phyloP scores from a whole-genome alignment of 306 rosid genomes.

The Alnus glutinosa region DNA sequence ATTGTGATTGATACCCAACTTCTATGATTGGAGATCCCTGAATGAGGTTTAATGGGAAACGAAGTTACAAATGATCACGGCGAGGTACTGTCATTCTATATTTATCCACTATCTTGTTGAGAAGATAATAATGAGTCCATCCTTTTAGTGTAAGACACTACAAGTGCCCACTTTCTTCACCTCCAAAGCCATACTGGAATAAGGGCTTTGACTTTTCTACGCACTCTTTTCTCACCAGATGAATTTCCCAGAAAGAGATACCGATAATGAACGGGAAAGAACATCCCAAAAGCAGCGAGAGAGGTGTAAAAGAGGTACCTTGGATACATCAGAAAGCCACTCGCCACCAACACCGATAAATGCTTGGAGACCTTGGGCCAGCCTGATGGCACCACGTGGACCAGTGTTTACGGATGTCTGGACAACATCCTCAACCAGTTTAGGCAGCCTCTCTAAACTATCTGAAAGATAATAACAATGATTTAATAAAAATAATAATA shows the following conservation, averaged over 20 bases:
- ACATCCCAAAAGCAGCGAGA: background rate
- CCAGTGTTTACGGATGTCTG: constrained; percentile 83
- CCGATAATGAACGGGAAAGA: background rate
- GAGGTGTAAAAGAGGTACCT: constrained; percentile 34
- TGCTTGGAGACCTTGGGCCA: constrained; percentile 91
- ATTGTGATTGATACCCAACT: no score
- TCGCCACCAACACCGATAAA: constrained; percentile 88
- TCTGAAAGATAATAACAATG: constrained; percentile 46
- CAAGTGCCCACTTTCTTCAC: background rate
- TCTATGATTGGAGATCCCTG: no score
- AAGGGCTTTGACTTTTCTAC: background rate
- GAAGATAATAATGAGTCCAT: no score
- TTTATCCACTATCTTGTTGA: no score
- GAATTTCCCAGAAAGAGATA: background rate
- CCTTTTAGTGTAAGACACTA: no score
- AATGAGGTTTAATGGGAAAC: no score
- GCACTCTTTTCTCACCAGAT: background rate
- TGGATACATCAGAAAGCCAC: constrained; percentile 79
- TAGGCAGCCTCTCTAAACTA: constrained; percentile 68
- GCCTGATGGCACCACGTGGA: constrained; percentile 79
- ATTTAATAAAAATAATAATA: background rate
- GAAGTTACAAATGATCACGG: no score
- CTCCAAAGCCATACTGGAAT: background rate
- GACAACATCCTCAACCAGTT: constrained; percentile 86
- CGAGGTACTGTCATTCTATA: no score